phyloP scores from a whole-genome alignment of 2,329 filamentous ascomycete species.

The Botrytis elliptica region DNA sequence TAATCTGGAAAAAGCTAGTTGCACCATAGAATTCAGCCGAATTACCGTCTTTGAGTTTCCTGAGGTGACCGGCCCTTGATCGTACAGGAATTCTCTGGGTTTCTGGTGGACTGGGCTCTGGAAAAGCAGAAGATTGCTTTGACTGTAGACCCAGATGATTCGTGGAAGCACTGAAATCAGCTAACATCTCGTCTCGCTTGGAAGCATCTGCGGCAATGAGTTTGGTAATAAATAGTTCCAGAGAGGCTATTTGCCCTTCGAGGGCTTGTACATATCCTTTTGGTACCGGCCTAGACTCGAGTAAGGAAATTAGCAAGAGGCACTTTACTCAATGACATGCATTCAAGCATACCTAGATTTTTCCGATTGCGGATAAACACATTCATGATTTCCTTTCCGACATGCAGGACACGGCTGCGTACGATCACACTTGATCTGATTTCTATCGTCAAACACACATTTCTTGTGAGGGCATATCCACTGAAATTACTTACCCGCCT shows the following conservation, averaged over 20 bases:
- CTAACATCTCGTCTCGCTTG: conserved; percentile 46
- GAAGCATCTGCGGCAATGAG: conserved; percentile 44
- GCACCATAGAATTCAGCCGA: conserved; percentile 50
- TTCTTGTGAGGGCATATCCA: neutral
- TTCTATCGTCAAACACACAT: neutral
- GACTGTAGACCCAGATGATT: conserved; percentile 21
- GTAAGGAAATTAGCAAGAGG: neutral
- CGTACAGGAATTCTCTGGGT: conserved; percentile 33
- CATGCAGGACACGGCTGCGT: conserved; percentile 52
- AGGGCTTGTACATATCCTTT: conserved; percentile 49
- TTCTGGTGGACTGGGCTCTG: conserved; percentile 20
- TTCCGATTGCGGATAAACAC: conserved; percentile 44
- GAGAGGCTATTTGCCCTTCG: conserved; percentile 47
- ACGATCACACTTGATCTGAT: conserved; percentile 52
- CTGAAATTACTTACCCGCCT: conserved; percentile 41
- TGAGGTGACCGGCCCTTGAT: conserved; percentile 42
- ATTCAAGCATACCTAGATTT: conserved; percentile 42
- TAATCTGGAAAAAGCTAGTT: conserved; percentile 47
- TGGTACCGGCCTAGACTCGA: conserved; percentile 43
- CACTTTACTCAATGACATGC: neutral
- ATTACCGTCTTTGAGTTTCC: conserved; percentile 42
- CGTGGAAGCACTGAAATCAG: conserved; percentile 38
- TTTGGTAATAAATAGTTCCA: conserved; percentile 47
- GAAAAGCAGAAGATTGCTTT: conserved; percentile 1
- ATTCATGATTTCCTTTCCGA: conserved; percentile 44